A percentile compares a stretch with the other conserved stretches of the same genome.
These are phyloP conservation scores for Astrothelium macrocarpum DNA, from an alignment of 495 filamentous ascomycete genomes.

Conservation along the genomic window DNA sequence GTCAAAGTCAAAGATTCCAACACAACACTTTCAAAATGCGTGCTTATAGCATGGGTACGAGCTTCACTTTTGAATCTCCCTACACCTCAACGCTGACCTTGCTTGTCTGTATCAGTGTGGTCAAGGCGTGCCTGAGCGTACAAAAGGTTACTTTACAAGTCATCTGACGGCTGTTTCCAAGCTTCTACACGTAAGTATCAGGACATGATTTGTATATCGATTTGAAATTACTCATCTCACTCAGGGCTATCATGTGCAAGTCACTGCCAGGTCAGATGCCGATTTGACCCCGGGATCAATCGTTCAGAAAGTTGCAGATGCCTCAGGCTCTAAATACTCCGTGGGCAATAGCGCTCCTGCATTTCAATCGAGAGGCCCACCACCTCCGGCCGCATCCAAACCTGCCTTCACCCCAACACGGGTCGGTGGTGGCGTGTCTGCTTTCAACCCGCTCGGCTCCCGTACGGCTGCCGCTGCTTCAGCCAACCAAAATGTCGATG, in stretches of 20 bases:
- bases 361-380: conserved; percentile 40
- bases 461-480: conserved; percentile 38
- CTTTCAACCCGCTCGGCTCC: conserved; percentile 55
- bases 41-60: conserved; percentile 76
- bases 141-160: conserved; percentile 96
- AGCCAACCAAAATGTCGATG: conserved; percentile 44
- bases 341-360: conserved; percentile 43
- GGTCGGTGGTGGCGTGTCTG: conserved; percentile 47
- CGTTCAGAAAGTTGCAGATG: conserved; percentile 87
- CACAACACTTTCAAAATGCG: conserved; percentile 79
- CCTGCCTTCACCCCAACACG: conserved; percentile 80
- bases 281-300: conserved; percentile 83
- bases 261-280: conserved; percentile 82
- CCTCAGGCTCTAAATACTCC: conserved; percentile 91
- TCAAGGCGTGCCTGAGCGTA: conserved; percentile 94
- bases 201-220: background rate
- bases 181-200: conserved; percentile 60
- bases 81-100: background rate
- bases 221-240: conserved; percentile 11
- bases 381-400: conserved; percentile 69
- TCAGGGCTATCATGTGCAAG: conserved; percentile 91
- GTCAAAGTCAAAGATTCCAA: conserved; percentile 95
- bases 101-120: conserved; percentile 51
- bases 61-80: background rate
- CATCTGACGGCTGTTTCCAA: conserved; percentile 82